Conservation (phyloP, 768 basidiomycete genomes). For the Pholiota microspora region DNA sequence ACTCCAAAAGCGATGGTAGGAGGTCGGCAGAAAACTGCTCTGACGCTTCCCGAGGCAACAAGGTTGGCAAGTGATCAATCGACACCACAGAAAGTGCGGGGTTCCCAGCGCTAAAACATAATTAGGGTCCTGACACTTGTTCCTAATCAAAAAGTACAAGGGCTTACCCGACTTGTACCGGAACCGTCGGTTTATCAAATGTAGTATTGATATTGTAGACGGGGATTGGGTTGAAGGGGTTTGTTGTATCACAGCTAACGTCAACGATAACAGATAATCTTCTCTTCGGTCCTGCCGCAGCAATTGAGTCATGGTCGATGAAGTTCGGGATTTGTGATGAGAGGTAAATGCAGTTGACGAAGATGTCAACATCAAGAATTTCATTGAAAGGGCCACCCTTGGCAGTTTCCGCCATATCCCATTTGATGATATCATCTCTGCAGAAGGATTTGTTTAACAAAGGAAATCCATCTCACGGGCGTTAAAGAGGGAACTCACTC, state of each 20-base stretch:
- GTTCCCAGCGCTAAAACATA: conserved; percentile 40
- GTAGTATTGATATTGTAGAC: conserved; percentile 94
- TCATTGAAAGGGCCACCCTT: conserved; percentile 96
- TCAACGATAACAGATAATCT: conserved; percentile 86
- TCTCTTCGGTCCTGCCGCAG: conserved; percentile 65
- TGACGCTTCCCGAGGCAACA: conserved; percentile 93
- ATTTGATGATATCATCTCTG: conserved; percentile 93
- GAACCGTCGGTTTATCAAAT: conserved; percentile 87
- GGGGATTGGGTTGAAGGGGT: conserved; percentile 97
- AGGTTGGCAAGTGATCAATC: conserved; percentile 95
- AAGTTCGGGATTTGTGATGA: conserved; percentile 85
- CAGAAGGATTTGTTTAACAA: not conserved
- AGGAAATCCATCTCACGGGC: conserved; percentile 3
- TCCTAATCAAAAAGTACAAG: conserved; percentile 15
- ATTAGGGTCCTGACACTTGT: conserved; percentile 9
- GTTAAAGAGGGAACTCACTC: conserved; percentile 61
- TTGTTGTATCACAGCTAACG: conserved; percentile 98
- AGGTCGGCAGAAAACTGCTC: conserved; percentile 93
- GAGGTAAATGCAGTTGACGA: conserved; percentile 99
- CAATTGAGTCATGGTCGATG: conserved; percentile 66
- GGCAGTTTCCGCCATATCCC: conserved; percentile 96
- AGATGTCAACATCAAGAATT: conserved; percentile 95
- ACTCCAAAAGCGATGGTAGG: conserved; percentile 79
- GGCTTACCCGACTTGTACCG: conserved; percentile 76
- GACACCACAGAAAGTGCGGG: conserved; percentile 84